Evolutionary conservation across 768 basidiomycete species (phyloP).

Genomic region (Tephrocybe sp.): DNA sequence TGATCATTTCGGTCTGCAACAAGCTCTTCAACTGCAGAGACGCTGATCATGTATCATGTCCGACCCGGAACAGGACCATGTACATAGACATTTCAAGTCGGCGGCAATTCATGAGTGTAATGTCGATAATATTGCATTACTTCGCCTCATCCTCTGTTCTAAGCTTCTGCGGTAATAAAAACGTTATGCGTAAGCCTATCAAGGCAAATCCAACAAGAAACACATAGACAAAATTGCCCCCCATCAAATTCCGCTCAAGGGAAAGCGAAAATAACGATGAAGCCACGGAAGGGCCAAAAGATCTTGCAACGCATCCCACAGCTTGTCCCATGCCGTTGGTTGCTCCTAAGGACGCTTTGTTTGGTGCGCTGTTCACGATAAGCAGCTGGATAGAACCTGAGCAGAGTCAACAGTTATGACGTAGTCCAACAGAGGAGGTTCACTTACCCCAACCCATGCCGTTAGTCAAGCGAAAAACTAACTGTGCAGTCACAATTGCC

Average conservation of each 20-base stretch:
- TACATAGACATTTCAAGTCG: not conserved
- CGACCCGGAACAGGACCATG: too few relatives aligned
- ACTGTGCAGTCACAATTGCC: constrained; percentile 31
- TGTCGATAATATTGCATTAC: too few relatives aligned
- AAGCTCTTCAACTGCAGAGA: too few relatives aligned
- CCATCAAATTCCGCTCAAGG: constrained; percentile 31
- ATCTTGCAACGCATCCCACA: constrained; percentile 42
- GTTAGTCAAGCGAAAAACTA: constrained; percentile 25
- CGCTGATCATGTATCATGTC: too few relatives aligned
- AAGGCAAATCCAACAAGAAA: constrained; percentile 20
- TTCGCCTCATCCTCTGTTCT: not conserved
- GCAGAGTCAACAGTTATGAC: not conserved
- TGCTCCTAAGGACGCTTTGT: constrained; percentile 42
- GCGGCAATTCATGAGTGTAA: too few relatives aligned
- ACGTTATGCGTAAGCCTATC: constrained; percentile 12
- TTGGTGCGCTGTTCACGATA: constrained; percentile 43
- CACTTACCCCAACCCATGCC: constrained; percentile 36
- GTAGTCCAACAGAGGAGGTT: not conserved
- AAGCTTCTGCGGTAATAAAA: constrained; percentile 15
- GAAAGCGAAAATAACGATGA: constrained; percentile 43
- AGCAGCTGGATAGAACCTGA: constrained; percentile 48
- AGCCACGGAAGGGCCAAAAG: constrained; percentile 36
- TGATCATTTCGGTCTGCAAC: too few relatives aligned
- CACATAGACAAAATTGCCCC: constrained; percentile 36
- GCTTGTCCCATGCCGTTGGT: constrained; percentile 59